Conservation (phyloP, 106 monocot genomes). For the Dendrobium catenatum region DNA sequence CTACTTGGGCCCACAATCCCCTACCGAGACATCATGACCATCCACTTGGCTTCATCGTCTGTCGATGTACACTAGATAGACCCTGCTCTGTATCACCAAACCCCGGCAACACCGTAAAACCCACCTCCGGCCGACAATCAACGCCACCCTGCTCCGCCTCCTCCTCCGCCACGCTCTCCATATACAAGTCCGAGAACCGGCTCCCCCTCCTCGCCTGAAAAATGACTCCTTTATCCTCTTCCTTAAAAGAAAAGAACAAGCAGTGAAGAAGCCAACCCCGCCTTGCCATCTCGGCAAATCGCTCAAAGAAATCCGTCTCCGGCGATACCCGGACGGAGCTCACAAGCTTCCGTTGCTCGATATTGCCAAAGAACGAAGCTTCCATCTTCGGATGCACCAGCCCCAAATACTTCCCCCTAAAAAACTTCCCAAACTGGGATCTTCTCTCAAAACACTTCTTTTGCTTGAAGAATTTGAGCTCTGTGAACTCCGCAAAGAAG, state of each 20-base stretch:
- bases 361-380: slow-evolving; percentile 25
- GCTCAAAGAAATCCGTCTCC: slow-evolving; percentile 23
- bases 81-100: slow-evolving; percentile 70
- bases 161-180: slow-evolving; percentile 59
- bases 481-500: slow-evolving; percentile 47
- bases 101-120: slow-evolving; percentile 73
- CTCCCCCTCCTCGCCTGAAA: slow-evolving; percentile 42
- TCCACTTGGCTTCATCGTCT: not conserved
- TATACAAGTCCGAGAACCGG: slow-evolving; percentile 84
- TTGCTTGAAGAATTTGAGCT: slow-evolving; percentile 9
- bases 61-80: slow-evolving; percentile 22
- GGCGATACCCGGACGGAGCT: slow-evolving; percentile 22
- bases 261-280: slow-evolving; percentile 61
- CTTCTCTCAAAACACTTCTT: not conserved
- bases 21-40: not conserved
- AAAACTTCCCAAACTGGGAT: slow-evolving; percentile 23
- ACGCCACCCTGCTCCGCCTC: not conserved
- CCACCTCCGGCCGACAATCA: slow-evolving; percentile 21
- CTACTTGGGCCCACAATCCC: no score
- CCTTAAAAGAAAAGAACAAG: slow-evolving; percentile 48
- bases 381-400: slow-evolving; percentile 64
- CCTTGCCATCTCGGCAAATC: slow-evolving; percentile 49
- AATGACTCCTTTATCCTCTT: slow-evolving; percentile 18
- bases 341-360: slow-evolving; percentile 20
- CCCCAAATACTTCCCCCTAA: slow-evolving; percentile 34